A percentile compares a stretch with the other conserved stretches of the same genome.
Evolutionary conservation across 352 stramenopile genomes (phyloP).

Genomic region (Peronospora farinosa): DNA sequence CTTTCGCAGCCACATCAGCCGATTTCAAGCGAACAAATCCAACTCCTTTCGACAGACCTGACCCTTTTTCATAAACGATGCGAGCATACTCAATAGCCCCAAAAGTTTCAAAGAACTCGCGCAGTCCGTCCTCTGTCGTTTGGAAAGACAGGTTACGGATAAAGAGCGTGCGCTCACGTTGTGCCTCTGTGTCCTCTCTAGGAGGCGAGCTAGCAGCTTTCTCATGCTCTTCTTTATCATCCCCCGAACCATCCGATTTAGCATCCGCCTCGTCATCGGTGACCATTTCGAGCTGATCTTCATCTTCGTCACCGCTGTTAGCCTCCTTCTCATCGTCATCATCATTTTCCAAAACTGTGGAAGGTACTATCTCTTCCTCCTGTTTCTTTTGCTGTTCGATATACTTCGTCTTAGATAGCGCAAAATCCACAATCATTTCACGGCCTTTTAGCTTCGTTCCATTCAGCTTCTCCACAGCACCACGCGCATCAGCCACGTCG

Average conservation of each 20-base stretch:
- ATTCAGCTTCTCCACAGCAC: slow-evolving; percentile 69
- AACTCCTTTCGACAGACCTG: slow-evolving; percentile 73
- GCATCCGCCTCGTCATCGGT: slow-evolving; percentile 35
- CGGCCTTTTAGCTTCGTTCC: slow-evolving; percentile 73
- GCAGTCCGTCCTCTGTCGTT: slow-evolving; percentile 59
- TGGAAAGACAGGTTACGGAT: slow-evolving; percentile 85
- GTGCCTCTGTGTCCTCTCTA: slow-evolving; percentile 64
- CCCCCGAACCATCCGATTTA: slow-evolving; percentile 26
- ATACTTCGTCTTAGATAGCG: slow-evolving; percentile 74
- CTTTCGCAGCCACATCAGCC: slow-evolving; percentile 41
- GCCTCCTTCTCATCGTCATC: slow-evolving; percentile 33
- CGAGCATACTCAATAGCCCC: slow-evolving; percentile 74
- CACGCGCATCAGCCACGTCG: slow-evolving; percentile 49
- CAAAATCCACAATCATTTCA: slow-evolving; percentile 84
- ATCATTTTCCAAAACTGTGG: slow-evolving; percentile 19
- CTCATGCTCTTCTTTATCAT: slow-evolving; percentile 30
- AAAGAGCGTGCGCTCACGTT: slow-evolving; percentile 77
- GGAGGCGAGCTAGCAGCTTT: slow-evolving; percentile 23
- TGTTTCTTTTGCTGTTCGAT: slow-evolving; percentile 66
- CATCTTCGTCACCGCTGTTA: slow-evolving; percentile 39
- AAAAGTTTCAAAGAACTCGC: slow-evolving; percentile 69
- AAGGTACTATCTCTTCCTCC: slow-evolving; percentile 26
- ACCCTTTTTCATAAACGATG: slow-evolving; percentile 75
- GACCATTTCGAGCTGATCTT: slow-evolving; percentile 46
- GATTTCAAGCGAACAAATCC: slow-evolving; percentile 79